Conservation (phyloP, 1,284 basidiomycete species). For the Moesziomyces antarcticus region DNA sequence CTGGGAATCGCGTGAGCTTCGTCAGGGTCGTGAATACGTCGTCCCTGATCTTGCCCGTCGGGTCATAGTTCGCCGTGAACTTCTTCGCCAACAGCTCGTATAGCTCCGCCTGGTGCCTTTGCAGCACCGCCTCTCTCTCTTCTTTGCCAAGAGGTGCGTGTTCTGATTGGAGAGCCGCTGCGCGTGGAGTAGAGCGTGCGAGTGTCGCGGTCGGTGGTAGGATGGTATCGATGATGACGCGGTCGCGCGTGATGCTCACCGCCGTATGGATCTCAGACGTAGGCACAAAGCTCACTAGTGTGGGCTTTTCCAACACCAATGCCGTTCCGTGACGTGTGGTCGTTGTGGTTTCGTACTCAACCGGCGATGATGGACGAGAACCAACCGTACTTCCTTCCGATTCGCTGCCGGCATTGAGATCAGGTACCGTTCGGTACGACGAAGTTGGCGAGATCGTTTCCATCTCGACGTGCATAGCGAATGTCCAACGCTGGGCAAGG, state of each 20-base stretch:
- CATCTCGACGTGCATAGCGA: neutral
- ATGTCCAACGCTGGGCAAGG: no score
- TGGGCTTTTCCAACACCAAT: slow-evolving; percentile 28
- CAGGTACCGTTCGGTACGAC: neutral
- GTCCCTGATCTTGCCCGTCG: slow-evolving; percentile 19
- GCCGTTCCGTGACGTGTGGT: slow-evolving; percentile 13
- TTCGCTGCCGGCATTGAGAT: neutral
- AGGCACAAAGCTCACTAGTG: slow-evolving; percentile 50
- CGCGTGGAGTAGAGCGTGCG: neutral
- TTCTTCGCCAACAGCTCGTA: neutral
- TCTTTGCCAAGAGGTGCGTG: neutral
- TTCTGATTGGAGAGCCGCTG: neutral
- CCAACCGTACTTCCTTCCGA: neutral
- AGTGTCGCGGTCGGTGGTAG: slow-evolving; percentile 39
- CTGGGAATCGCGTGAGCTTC: slow-evolving; percentile 25
- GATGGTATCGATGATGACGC: slow-evolving; percentile 55
- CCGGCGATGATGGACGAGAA: slow-evolving; percentile 5
- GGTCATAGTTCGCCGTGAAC: slow-evolving; percentile 28
- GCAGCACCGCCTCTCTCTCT: neutral
- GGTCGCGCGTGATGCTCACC: slow-evolving; percentile 41
- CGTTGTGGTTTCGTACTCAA: slow-evolving; percentile 11
- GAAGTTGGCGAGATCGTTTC: neutral
- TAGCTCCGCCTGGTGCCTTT: slow-evolving; percentile 21
- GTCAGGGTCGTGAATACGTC: slow-evolving; percentile 30
- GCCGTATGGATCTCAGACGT: slow-evolving; percentile 50